These are phyloP conservation scores for Pneumocystis oryctolagi DNA, from an alignment of 1,139 yeast genomes.

Conservation along the genomic window DNA sequence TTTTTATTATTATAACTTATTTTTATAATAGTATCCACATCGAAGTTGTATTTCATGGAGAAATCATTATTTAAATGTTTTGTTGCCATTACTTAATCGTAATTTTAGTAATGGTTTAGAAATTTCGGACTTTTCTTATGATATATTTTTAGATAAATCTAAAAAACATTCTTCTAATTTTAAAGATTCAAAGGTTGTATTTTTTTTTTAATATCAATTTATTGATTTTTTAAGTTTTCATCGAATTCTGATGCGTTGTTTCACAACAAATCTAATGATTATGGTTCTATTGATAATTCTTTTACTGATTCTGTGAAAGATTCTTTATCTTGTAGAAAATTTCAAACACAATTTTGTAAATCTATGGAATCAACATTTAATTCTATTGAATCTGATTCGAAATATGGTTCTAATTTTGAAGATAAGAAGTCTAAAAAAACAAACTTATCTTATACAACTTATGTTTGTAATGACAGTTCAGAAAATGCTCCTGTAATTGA, in stretches of 20 bases:
- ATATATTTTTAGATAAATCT: not conserved
- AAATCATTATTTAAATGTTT: not conserved
- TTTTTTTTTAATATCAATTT: not conserved
- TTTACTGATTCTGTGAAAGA: not conserved
- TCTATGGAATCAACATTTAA: not conserved
- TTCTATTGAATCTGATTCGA: not conserved
- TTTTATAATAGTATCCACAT: not conserved
- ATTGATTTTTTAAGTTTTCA: not conserved
- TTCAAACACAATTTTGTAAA: not conserved
- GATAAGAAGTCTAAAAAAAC: not conserved
- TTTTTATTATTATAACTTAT: not conserved
- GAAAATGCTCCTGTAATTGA: not conserved
- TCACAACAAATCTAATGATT: not conserved
- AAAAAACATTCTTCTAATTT: not conserved
- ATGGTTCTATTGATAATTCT: not conserved
- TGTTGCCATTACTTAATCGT: not conserved
- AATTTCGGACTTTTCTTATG: not conserved
- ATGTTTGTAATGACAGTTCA: not conserved
- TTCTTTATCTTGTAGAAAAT: not conserved
- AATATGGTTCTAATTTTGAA: not conserved
- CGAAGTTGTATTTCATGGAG: not conserved
- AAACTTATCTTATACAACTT: not conserved
- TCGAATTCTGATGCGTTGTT: not conserved
- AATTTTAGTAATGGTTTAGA: not conserved
- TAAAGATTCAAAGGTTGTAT: not conserved